phyloP scores from a whole-genome alignment of 768 basidiomycete genomes.

The Filobasidium floriforme region DNA sequence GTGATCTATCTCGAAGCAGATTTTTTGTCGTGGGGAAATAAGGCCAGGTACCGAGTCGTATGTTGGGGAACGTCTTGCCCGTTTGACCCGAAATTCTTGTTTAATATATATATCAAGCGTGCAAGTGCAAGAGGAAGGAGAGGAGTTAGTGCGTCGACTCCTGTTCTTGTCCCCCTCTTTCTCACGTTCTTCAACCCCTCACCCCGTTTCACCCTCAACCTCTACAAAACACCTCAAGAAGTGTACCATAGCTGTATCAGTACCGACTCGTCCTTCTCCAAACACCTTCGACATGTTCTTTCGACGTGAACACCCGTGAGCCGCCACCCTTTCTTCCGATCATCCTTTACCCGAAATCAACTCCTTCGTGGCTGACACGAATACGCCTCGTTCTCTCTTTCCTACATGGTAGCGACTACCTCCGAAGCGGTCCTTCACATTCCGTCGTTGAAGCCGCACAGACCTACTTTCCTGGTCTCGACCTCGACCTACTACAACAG shows the following conservation, averaged over 20 bases:
- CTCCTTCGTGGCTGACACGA: not conserved
- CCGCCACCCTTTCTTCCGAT: not conserved
- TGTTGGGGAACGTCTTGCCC: too few relatives aligned
- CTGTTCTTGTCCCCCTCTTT: too few relatives aligned
- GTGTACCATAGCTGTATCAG: not conserved
- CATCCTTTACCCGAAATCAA: not conserved
- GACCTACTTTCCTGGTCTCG: constrained; percentile 19
- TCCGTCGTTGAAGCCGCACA: not conserved
- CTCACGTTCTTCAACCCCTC: too few relatives aligned
- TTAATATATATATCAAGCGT: too few relatives aligned
- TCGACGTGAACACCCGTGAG: constrained; percentile 16
- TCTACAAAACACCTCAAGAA: not conserved
- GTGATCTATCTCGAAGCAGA: too few relatives aligned
- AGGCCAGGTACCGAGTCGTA: too few relatives aligned
- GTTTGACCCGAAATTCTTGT: too few relatives aligned
- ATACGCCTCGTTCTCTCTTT: not conserved
- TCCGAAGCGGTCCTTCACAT: constrained; percentile 10
- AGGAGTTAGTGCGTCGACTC: too few relatives aligned
- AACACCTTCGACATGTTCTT: constrained; percentile 11
- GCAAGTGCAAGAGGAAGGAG: too few relatives aligned
- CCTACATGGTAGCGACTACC: constrained; percentile 18
- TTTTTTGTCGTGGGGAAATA: too few relatives aligned
- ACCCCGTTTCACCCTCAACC: not conserved
- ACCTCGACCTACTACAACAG: constrained; percentile 13
- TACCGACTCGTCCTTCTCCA: not conserved